Base-by-base conservation (phyloP, 2,329 filamentous ascomycete genomes). In the Fusarium pseudocircinatum region DNA sequence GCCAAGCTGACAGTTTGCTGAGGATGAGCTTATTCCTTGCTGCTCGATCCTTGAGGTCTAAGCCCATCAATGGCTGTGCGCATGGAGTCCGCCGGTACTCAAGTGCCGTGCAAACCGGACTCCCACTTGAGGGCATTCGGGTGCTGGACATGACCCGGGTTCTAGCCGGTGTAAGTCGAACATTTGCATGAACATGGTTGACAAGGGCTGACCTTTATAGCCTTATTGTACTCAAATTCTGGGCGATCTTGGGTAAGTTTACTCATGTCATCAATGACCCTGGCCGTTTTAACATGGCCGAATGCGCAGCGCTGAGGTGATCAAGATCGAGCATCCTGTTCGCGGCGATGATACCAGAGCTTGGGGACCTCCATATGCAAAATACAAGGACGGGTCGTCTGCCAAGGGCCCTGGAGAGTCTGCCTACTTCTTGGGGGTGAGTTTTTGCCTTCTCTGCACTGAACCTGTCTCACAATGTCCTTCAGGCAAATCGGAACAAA, bases 121-220 rank as follows among this genome's bases (percentile, higher is more conserved):
- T 90, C 37, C 96, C 96, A 28, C 87, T 99, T 76, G 90, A 94
- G 40, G 96, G 96, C 2, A 92, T 96, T 76, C 91, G 93, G 62
- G 95, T 98, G 20, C 87, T 99, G 70, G 96, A 99, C 81, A 97
- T 99, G 95, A 98, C 96, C 7, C 90, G 96, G 84, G 96, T 99
- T 4, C 85, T 99, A 73, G 96, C 96, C 72, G 96, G 96, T 64
- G 96, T 98, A 86, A 84, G 92, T 87, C 34, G 64, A 63, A 59
- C 16, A 8, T n/a, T 37, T 30, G n/a, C 40, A 63, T 43, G 7
- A 47, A 22, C 30, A 42, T 26, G 36, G 14, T 52, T 28, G 12
- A 39, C 28, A 54, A 49, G 59, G 69, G 67, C 73, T 74, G 46
- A 75, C 63, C 56, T 58, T 36, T 63, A 20, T 78, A 98, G 94